These are phyloP conservation scores for Fusarium fujikuroi DNA, from an alignment of 2,329 filamentous ascomycete genomes.

Conservation along the genomic window DNA sequence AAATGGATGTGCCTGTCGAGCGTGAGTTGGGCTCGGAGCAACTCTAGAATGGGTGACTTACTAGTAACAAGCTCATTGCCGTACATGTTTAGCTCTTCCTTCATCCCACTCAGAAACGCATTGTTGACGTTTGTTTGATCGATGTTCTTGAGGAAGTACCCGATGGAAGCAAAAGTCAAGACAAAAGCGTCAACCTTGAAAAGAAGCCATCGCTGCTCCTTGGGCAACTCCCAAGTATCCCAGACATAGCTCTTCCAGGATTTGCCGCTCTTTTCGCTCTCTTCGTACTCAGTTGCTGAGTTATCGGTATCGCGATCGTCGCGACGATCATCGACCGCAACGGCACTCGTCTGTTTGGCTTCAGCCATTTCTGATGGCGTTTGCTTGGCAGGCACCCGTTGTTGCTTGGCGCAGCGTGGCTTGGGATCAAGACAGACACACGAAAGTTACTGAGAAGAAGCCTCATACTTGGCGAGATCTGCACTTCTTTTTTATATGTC, in stretches of 20 bases:
- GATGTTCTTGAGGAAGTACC: slow-evolving; percentile 51
- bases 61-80: slow-evolving; percentile 40
- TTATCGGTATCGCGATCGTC: slow-evolving; percentile 1
- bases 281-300: neutral
- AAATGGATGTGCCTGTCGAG: slow-evolving; percentile 18
- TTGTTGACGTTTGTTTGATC: slow-evolving; percentile 56
- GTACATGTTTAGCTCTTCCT: slow-evolving; percentile 34
- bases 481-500: neutral
- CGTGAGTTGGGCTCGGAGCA: neutral
- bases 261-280: slow-evolving; percentile 1
- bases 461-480: neutral
- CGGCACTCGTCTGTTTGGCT: neutral
- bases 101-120: slow-evolving; percentile 44
- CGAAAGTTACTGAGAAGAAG: neutral
- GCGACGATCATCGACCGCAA: neutral
- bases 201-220: slow-evolving; percentile 47
- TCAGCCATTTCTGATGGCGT: slow-evolving; percentile 2
- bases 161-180: slow-evolving; percentile 49
- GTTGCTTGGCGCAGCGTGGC: neutral
- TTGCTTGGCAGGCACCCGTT: neutral
- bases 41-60: neutral
- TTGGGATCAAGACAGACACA: neutral
- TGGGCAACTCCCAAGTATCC: slow-evolving; percentile 50
- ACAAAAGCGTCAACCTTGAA: slow-evolving; percentile 51
- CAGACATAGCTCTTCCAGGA: slow-evolving; percentile 53